These are phyloP conservation scores for Chrysanthemum seticuspe DNA, from an alignment of 129 eudicot genomes.

Conservation along the genomic window DNA sequence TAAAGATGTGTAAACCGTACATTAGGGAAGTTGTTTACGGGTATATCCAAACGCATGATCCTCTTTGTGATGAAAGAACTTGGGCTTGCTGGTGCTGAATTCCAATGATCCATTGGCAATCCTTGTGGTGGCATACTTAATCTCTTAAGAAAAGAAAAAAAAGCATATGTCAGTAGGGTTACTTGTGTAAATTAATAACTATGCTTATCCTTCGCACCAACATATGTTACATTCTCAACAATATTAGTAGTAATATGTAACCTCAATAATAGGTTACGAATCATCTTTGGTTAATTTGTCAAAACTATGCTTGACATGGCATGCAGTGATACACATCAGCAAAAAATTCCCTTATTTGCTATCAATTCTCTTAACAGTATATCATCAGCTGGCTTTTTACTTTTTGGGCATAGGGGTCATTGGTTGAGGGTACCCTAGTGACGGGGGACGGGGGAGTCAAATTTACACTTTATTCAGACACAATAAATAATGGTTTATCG, in stretches of 20 bases:
- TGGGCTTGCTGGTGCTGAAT: conserved; percentile 70
- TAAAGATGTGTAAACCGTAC: conserved; percentile 42
- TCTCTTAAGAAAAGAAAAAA: neutral
- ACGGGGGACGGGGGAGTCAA: neutral
- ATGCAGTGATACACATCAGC: too few relatives aligned
- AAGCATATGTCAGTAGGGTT: neutral
- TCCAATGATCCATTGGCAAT: conserved; percentile 69
- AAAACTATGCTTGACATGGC: neutral
- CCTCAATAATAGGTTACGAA: neutral
- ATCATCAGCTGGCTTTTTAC: neutral
- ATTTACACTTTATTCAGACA: neutral
- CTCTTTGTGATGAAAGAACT: conserved; percentile 67
- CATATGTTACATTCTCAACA: neutral
- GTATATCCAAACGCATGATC: conserved; percentile 79
- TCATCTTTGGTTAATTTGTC: conserved; percentile 1
- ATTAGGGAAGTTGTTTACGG: conserved; percentile 79
- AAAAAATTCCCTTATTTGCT: too few relatives aligned
- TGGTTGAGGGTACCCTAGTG: too few relatives aligned
- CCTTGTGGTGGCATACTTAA: conserved; percentile 42
- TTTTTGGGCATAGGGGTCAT: neutral
- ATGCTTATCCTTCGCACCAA: neutral
- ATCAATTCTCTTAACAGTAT: too few relatives aligned
- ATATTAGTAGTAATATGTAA: neutral
- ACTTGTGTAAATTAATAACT: neutral
- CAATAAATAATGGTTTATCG: neutral